Base-by-base conservation (phyloP, 2,329 filamentous ascomycete species). In the Neofusicoccum umdonicola region DNA sequence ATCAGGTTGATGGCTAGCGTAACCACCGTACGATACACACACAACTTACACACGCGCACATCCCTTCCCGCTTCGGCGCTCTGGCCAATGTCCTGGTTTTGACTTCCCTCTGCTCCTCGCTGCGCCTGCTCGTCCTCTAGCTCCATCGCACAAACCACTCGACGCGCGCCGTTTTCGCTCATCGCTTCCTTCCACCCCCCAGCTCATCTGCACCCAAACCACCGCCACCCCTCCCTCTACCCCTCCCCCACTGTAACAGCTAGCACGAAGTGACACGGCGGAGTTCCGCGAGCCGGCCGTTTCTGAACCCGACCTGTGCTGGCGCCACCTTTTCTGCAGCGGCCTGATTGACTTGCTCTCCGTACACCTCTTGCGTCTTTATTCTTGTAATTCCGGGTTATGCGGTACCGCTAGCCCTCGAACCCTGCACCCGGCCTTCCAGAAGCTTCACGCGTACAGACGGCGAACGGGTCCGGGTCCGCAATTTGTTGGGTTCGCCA, bases 191-290 rank as follows among this genome's bases (percentile, higher is more conserved):
- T 22, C 51, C 51, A 56, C n/a, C 54, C 52, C 54, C 54, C 54
- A 58, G 54, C 39, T 45, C 54, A 34, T 58, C 39, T 58, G 54
- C 39, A 35, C 54, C 39, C 54, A 58, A 45, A 17, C 54, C n/a
- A 39, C 54, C 54, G 5, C 54, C 54, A 58, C 54, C 54, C 54
- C 39, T 44, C 54, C 39, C 22, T 34, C 37, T 58, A 58, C 54
- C 54, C 54, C 39, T 58, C 54, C 54, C 54, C 54, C 54, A 42
- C 54, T 58, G 54, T 58, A 58, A 58, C 54, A 44, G 41, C 39
- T 58, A 44, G 54, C 54, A 44, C 39, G 39, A 15, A 44, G 54
- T 45, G 54, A 58, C 37, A 58, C 54, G 39, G 35, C 54, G 51
- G 51, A 34, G 8, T 56, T 56, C 19, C 37, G 51, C 51, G 39